phyloP scores from a whole-genome alignment of 441 rosid species.

The Pelargonium myrrhifolium region DNA sequence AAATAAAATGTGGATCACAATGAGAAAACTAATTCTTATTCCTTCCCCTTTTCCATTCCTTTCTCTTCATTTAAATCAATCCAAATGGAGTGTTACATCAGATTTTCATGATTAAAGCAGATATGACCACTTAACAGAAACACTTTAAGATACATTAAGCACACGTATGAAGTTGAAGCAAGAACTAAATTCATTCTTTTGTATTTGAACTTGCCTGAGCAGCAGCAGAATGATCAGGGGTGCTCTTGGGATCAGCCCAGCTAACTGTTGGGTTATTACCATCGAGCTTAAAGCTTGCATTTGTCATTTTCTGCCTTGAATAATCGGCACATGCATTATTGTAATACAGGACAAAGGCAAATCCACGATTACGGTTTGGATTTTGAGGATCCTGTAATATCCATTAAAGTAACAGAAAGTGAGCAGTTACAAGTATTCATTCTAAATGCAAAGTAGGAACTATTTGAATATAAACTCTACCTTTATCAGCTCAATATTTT shows the following conservation, averaged over 20 bases:
- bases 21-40: too few relatives aligned
- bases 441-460: slow-evolving; percentile 3
- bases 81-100: too few relatives aligned
- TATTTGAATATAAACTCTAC: slow-evolving; percentile 31
- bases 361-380: slow-evolving; percentile 82
- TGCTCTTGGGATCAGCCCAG: slow-evolving; percentile 97
- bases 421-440: slow-evolving; percentile 9
- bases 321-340: slow-evolving; percentile 96
- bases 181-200: neutral
- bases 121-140: too few relatives aligned
- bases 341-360: slow-evolving; percentile 87
- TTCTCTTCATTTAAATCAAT: too few relatives aligned
- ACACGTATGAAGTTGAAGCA: neutral
- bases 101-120: too few relatives aligned
- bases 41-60: too few relatives aligned
- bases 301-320: slow-evolving; percentile 91
- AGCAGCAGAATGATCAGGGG: slow-evolving; percentile 89
- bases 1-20: too few relatives aligned
- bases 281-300: slow-evolving; percentile 75
- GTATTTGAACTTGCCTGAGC: slow-evolving; percentile 51
- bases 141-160: neutral
- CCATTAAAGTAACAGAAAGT: neutral
- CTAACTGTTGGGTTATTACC: slow-evolving; percentile 85
- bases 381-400: slow-evolving; percentile 72
- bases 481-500: slow-evolving; percentile 79